phyloP scores from a whole-genome alignment of 2,329 filamentous ascomycete species.

The Aspergillus sp. region DNA sequence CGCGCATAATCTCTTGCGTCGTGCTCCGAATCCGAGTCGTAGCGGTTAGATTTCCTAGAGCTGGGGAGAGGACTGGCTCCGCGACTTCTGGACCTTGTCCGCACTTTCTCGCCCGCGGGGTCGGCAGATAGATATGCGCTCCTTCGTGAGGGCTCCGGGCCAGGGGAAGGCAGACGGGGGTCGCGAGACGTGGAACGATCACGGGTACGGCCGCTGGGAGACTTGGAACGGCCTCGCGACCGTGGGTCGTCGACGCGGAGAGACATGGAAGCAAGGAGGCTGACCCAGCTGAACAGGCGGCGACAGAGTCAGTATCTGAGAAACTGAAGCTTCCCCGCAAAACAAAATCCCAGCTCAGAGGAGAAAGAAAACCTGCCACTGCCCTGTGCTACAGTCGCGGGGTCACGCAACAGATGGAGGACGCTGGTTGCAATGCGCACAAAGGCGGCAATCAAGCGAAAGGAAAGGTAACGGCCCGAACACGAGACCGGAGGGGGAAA shows the following conservation, averaged over 20 bases:
- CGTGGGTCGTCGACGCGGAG: constrained; percentile 43
- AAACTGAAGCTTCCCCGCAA: constrained; percentile 2
- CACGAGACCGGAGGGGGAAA: background rate
- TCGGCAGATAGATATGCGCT: constrained; percentile 30
- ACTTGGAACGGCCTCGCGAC: constrained; percentile 47
- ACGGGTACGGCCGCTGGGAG: constrained; percentile 40
- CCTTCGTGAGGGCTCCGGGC: constrained; percentile 23
- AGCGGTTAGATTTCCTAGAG: constrained; percentile 21
- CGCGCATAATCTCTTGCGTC: constrained; percentile 19
- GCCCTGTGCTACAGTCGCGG: background rate
- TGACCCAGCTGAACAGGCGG: background rate
- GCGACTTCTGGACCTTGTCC: constrained; percentile 20
- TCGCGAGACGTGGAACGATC: constrained; percentile 47
- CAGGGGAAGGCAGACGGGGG: constrained; percentile 32
- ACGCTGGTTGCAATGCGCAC: background rate
- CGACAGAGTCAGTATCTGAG: background rate
- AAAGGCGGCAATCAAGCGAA: background rate
- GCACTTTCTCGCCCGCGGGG: constrained; percentile 26
- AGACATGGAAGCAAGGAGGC: constrained; percentile 26
- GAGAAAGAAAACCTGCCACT: background rate
- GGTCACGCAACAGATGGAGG: background rate
- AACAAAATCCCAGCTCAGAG: background rate
- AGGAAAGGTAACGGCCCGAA: background rate
- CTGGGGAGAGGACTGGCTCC: constrained; percentile 17
- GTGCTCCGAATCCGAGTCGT: constrained; percentile 26